Conservation (phyloP, 169 alveolate genomes). For the Miamiensis avidus region DNA sequence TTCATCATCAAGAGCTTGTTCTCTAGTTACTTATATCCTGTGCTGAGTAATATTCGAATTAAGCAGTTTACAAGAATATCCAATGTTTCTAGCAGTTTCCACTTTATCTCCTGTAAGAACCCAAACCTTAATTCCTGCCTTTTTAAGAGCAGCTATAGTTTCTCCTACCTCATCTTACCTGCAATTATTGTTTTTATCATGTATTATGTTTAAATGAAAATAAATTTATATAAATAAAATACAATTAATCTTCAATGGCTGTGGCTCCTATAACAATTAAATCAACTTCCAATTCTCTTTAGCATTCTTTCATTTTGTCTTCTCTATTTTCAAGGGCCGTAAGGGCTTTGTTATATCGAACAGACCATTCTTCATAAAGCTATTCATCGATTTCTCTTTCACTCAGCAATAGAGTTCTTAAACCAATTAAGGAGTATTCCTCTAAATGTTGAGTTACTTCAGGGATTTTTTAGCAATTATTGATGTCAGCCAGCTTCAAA, state of each 20-base stretch:
- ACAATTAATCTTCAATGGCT: constrained; percentile 83
- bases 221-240: too few relatives aligned
- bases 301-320: constrained; percentile 64
- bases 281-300: constrained; percentile 70
- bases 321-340: constrained; percentile 56
- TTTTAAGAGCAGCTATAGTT: constrained; percentile 65
- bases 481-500: constrained; percentile 41
- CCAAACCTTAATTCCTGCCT: constrained; percentile 87
- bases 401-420: constrained; percentile 55
- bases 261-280: constrained; percentile 70
- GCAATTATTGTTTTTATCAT: too few relatives aligned
- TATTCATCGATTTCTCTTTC: constrained; percentile 45
- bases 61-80: constrained; percentile 80
- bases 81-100: constrained; percentile 89
- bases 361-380: constrained; percentile 50
- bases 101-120: constrained; percentile 91
- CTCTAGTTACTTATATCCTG: constrained; percentile 26
- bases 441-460: constrained; percentile 74
- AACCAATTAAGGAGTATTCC: constrained; percentile 58
- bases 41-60: constrained; percentile 41
- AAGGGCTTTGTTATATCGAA: constrained; percentile 74
- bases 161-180: constrained; percentile 66
- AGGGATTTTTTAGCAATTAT: constrained; percentile 7
- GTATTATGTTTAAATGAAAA: too few relatives aligned
- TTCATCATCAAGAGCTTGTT: not conserved